A percentile compares a stretch with the other conserved stretches of the same genome.
Evolutionary conservation across 108 stramenopile genomes (phyloP).

Genomic region (Hondaea fermentalgiana): DNA sequence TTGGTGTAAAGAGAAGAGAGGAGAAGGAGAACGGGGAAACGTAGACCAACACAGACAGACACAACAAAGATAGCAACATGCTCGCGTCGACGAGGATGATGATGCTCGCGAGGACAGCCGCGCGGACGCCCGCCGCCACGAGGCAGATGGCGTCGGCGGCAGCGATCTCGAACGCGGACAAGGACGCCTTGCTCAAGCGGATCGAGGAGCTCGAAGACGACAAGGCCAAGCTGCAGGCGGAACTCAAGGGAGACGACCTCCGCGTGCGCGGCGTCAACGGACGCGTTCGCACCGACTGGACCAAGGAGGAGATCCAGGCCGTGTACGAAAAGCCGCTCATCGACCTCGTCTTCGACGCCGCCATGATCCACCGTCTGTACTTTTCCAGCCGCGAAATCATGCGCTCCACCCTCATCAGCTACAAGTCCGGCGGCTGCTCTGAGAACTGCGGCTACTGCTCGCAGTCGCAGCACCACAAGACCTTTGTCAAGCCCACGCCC

Average conservation of each 20-base stretch:
- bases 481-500: constrained; percentile 93
- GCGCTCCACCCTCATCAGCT: constrained; percentile 86
- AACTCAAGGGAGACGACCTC: not conserved
- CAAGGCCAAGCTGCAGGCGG: not conserved
- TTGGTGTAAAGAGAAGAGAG: too few relatives aligned
- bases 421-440: constrained; percentile 96
- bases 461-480: constrained; percentile 85
- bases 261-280: not conserved
- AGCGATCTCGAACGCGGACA: not conserved
- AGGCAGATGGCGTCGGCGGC: not conserved
- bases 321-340: constrained; percentile 81
- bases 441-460: constrained; percentile 94
- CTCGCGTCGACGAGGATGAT: too few relatives aligned
- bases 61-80: too few relatives aligned
- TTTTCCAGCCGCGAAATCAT: constrained; percentile 90
- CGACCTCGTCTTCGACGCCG: constrained; percentile 87
- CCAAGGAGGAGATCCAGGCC: constrained; percentile 75
- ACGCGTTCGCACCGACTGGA: constrained; percentile 73
- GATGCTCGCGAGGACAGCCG: too few relatives aligned
- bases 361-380: constrained; percentile 90
- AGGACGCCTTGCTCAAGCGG: not conserved
- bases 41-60: too few relatives aligned
- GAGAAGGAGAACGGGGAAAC: too few relatives aligned
- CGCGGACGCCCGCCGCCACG: too few relatives aligned
- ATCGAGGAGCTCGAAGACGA: not conserved